These are phyloP conservation scores for Chalciporus chontae DNA, from an alignment of 768 basidiomycete genomes.

Conservation along the genomic window DNA sequence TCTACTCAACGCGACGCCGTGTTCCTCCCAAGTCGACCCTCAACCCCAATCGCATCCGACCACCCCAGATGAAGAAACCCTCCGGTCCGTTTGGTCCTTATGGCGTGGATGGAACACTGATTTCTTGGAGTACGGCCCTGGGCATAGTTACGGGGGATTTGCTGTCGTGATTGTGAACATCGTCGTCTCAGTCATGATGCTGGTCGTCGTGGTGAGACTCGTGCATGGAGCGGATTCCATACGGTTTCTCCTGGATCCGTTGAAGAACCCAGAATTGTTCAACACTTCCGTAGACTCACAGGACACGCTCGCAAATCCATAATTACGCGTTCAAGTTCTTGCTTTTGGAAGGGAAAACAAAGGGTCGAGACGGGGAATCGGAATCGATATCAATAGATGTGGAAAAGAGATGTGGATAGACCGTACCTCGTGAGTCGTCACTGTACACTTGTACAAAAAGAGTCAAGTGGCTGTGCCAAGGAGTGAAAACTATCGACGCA, in stretches of 20 bases:
- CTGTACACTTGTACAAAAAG: neutral
- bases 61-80: too few species aligned
- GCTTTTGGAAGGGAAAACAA: neutral
- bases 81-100: neutral
- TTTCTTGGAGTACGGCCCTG: slow-evolving; percentile 5
- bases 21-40: too few species aligned
- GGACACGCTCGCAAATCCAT: slow-evolving; percentile 1
- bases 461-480: slow-evolving; percentile 20
- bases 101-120: neutral
- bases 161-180: slow-evolving; percentile 12
- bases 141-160: slow-evolving; percentile 7
- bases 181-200: slow-evolving; percentile 6
- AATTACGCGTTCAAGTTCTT: slow-evolving; percentile 1
- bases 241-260: slow-evolving; percentile 9
- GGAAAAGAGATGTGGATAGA: too few species aligned
- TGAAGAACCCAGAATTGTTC: slow-evolving; percentile 13
- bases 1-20: too few species aligned
- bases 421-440: too few species aligned
- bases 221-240: slow-evolving; percentile 6
- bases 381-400: too few species aligned
- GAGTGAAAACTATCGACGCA: neutral
- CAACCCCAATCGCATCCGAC: too few species aligned
- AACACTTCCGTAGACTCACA: slow-evolving; percentile 5
- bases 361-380: too few species aligned
- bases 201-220: slow-evolving; percentile 7